These are phyloP conservation scores for Fagopyrum homotropicum DNA, from an alignment of 148 eudicot species.

Conservation along the genomic window DNA sequence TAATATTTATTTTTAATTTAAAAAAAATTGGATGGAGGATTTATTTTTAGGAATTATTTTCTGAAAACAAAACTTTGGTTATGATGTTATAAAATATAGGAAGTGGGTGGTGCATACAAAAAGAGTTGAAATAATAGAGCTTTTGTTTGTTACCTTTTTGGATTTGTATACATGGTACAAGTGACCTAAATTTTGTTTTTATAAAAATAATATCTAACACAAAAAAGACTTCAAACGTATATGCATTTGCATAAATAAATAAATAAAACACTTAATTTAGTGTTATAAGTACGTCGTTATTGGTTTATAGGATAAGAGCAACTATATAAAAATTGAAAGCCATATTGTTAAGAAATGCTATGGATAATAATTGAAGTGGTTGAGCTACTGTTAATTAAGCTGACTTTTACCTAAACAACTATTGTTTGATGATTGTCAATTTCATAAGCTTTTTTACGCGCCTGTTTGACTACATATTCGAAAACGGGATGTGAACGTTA, in stretches of 20 bases:
- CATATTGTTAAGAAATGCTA: background rate
- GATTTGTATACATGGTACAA: background rate
- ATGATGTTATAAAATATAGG: background rate
- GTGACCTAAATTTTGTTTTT: background rate
- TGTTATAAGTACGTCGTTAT: background rate
- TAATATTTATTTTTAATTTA: background rate
- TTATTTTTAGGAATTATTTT: background rate
- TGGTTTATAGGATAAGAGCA: background rate
- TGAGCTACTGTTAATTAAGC: background rate
- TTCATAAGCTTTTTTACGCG: too few relatives aligned
- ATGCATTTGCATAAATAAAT: too few relatives aligned
- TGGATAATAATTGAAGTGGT: background rate
- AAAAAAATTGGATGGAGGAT: background rate
- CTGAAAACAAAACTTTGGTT: background rate
- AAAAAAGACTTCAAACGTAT: too few relatives aligned
- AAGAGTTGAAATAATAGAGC: conserved; percentile 6
- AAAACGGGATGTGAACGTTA: too few relatives aligned
- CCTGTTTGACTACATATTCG: too few relatives aligned
- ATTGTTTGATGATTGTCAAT: background rate
- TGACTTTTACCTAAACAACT: background rate
- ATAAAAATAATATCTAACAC: too few relatives aligned
- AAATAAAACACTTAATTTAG: too few relatives aligned
- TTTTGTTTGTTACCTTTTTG: background rate
- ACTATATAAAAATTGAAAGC: background rate
- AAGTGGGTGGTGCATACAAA: conserved; percentile 12